Conservation (phyloP, 2,329 filamentous ascomycete genomes). For the Diaporthe citri region DNA sequence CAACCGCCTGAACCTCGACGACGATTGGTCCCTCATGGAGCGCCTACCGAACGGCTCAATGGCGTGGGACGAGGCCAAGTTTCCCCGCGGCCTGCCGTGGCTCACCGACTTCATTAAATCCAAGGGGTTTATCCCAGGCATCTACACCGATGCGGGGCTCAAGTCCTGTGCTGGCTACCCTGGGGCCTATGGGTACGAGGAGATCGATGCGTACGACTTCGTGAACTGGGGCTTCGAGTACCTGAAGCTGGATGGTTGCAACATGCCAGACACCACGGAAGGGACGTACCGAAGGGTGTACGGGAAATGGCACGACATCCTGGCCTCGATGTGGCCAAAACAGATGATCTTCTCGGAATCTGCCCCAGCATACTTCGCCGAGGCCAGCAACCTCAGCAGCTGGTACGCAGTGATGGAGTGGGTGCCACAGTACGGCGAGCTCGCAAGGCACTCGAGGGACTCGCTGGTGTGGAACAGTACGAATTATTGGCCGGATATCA, state of each 20-base stretch:
- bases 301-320: slow-evolving; percentile 57
- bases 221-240: slow-evolving; percentile 54
- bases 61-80: slow-evolving; percentile 55
- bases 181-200: slow-evolving; percentile 55
- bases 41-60: slow-evolving; percentile 54
- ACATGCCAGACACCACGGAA: slow-evolving; percentile 47
- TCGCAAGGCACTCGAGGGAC: slow-evolving; percentile 58
- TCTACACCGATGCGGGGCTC: slow-evolving; percentile 59
- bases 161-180: slow-evolving; percentile 58
- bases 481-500: slow-evolving; percentile 54
- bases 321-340: slow-evolving; percentile 48
- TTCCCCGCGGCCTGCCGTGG: slow-evolving; percentile 58
- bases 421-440: slow-evolving; percentile 55
- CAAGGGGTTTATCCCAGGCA: slow-evolving; percentile 58
- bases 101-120: slow-evolving; percentile 53
- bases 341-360: slow-evolving; percentile 60
- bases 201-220: slow-evolving; percentile 56
- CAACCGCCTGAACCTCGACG: slow-evolving; percentile 57
- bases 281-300: slow-evolving; percentile 50
- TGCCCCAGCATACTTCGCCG: slow-evolving; percentile 59
- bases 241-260: slow-evolving; percentile 57
- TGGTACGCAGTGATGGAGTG: slow-evolving; percentile 62
- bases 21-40: slow-evolving; percentile 56
- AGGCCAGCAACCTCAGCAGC: slow-evolving; percentile 52
- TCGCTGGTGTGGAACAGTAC: slow-evolving; percentile 49